A percentile compares a stretch with the other conserved stretches of the same genome.
phyloP scores from a whole-genome alignment of 2,329 filamentous ascomycete species.

The Monosporascus sp. region DNA sequence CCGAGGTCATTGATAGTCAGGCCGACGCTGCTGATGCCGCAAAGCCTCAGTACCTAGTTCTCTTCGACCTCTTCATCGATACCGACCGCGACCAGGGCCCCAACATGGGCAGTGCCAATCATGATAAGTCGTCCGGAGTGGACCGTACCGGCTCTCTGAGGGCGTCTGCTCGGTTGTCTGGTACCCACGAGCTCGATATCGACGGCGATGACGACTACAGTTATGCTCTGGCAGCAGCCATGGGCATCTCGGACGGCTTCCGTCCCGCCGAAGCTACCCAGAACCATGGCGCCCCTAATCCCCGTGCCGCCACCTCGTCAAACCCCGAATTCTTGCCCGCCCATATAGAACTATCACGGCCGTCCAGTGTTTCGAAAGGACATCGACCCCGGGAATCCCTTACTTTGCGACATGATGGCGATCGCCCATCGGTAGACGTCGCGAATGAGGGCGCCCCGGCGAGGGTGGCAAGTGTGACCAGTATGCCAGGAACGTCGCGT shows the following conservation, averaged over 20 bases:
- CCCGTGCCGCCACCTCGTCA: conserved; percentile 15
- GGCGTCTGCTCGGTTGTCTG: conserved; percentile 34
- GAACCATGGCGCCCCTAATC: conserved; percentile 9
- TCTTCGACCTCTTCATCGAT: conserved; percentile 8
- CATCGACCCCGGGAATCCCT: conserved; percentile 44
- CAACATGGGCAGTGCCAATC: conserved; percentile 35
- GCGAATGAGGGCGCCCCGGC: conserved; percentile 14
- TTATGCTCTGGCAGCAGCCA: conserved; percentile 41
- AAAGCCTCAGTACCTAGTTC: conserved; percentile 16
- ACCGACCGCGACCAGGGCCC: conserved; percentile 6
- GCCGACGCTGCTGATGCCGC: conserved; percentile 21
- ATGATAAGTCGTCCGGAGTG: conserved; percentile 32
- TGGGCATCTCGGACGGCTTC: conserved; percentile 40
- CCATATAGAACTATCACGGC: conserved; percentile 28
- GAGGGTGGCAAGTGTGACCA: conserved; percentile 30
- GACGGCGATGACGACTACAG: conserved; percentile 34
- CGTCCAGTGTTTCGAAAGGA: conserved; percentile 54
- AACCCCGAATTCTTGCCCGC: conserved; percentile 10
- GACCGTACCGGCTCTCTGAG: conserved; percentile 39
- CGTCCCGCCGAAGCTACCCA: conserved; percentile 22
- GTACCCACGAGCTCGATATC: conserved; percentile 22
- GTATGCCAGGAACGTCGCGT: conserved; percentile 31
- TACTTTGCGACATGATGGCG: conserved; percentile 49
- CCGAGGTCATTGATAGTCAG: conserved; percentile 16
- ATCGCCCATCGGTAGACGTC: conserved; percentile 31